These are phyloP conservation scores for Loxodes magnus DNA, from an alignment of 73 alveolate genomes.

Conservation along the genomic window DNA sequence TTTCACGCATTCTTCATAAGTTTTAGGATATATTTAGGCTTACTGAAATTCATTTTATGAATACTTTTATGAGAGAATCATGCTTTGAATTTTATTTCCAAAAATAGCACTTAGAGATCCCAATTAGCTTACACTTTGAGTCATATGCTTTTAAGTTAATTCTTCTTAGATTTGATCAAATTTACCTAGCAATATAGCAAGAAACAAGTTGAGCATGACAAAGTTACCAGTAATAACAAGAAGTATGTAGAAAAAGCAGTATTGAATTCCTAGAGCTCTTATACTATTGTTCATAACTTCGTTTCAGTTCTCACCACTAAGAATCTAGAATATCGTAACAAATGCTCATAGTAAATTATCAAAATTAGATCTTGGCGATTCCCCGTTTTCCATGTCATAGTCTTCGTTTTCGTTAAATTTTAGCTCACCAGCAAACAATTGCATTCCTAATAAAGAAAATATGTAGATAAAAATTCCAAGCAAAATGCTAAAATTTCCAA, in stretches of 20 bases:
- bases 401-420: slow-evolving; percentile 21
- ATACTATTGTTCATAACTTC: slow-evolving; percentile 17
- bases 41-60: too few relatives aligned
- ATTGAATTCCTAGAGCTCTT: background rate
- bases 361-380: slow-evolving; percentile 26
- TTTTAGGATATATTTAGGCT: too few relatives aligned
- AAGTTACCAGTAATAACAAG: slow-evolving; percentile 93
- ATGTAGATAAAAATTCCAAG: slow-evolving; percentile 45
- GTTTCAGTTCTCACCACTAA: slow-evolving; percentile 56
- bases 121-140: background rate
- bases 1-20: too few relatives aligned
- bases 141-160: slow-evolving; percentile 10
- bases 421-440: slow-evolving; percentile 21
- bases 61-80: too few relatives aligned
- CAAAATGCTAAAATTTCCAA: slow-evolving; percentile 36
- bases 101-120: too few relatives aligned
- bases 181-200: slow-evolving; percentile 81
- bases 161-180: slow-evolving; percentile 67
- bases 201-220: slow-evolving; percentile 81
- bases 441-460: slow-evolving; percentile 39
- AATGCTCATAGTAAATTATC: slow-evolving; percentile 52
- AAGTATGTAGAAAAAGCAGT: slow-evolving; percentile 46
- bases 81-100: background rate
- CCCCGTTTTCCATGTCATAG: slow-evolving; percentile 8
- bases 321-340: slow-evolving; percentile 18